A percentile compares a stretch with the other conserved stretches of the same genome.
Conservation (phyloP, 129 eudicot species). For the Sambucus nigra region DNA sequence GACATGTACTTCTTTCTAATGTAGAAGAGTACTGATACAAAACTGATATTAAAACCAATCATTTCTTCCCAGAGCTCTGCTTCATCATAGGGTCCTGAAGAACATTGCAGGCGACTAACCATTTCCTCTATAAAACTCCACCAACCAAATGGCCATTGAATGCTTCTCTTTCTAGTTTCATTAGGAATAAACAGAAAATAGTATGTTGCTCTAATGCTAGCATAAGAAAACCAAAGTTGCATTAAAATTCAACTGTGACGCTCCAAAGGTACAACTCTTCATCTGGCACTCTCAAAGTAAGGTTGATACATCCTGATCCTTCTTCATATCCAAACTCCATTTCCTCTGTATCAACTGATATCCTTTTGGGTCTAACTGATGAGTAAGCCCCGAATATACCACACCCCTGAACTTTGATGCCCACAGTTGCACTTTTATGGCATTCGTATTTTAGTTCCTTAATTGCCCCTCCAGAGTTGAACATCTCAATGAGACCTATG, state of each 20-base stretch:
- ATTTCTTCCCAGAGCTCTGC: no score
- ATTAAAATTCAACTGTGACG: constrained; percentile 38
- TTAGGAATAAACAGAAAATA: no score
- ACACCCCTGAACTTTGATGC: constrained; percentile 54
- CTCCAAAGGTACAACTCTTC: constrained; percentile 54
- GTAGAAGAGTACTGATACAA: no score
- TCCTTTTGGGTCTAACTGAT: constrained; percentile 41
- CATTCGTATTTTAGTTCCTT: constrained; percentile 39
- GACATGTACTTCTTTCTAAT: no score
- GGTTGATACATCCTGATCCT: constrained; percentile 38
- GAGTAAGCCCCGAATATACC: constrained; percentile 78
- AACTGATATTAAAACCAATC: no score
- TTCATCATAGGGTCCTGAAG: no score
- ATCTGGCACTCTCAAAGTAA: constrained; percentile 44
- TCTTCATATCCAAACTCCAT: constrained; percentile 47
- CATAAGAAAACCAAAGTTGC: no score
- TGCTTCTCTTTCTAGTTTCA: no score
- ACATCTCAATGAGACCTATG: constrained; percentile 68
- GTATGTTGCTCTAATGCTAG: no score
- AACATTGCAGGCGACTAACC: no score
- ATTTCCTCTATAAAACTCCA: no score
- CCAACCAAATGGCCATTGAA: no score
- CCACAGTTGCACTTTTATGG: constrained; percentile 31
- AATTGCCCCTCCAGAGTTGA: constrained; percentile 88
- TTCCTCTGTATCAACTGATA: constrained; percentile 37